Evolutionary conservation across 2,329 filamentous ascomycete genomes (phyloP).

Genomic region (Aspergillus bombycis): DNA sequence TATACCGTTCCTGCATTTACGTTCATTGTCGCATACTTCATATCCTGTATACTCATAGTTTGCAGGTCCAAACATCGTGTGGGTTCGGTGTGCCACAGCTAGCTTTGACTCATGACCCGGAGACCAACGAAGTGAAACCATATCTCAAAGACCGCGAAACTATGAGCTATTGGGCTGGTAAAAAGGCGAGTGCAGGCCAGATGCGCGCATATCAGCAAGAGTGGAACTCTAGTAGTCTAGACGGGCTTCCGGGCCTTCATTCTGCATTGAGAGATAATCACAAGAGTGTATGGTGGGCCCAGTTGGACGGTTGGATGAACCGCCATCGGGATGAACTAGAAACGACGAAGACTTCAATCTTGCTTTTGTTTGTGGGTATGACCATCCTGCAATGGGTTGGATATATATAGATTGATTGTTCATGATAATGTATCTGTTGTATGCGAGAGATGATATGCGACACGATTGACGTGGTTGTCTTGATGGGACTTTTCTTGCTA

Average conservation of each 20-base stretch:
- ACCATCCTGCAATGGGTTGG: constrained; percentile 22
- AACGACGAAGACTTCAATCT: constrained; percentile 21
- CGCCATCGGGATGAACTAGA: constrained; percentile 25
- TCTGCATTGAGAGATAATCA: constrained; percentile 56
- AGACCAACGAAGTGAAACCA: constrained; percentile 24
- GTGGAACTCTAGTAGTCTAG: constrained; percentile 60
- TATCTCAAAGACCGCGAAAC: constrained; percentile 59
- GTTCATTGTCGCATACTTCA: background rate
- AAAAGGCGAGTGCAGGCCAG: constrained; percentile 53
- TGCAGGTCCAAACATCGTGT: constrained; percentile 62
- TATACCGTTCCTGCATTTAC: background rate
- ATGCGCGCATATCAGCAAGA: constrained; percentile 59
- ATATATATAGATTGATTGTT: constrained; percentile 10
- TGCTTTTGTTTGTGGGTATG: constrained; percentile 25
- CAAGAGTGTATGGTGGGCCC: constrained; percentile 51
- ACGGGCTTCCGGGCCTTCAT: constrained; percentile 62
- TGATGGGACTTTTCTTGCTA: too few relatives aligned
- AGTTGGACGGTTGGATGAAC: constrained; percentile 31
- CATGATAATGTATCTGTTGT: background rate
- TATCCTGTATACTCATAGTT: constrained; percentile 37
- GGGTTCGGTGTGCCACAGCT: constrained; percentile 66
- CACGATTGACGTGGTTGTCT: background rate
- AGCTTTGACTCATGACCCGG: constrained; percentile 40
- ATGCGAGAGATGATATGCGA: background rate
- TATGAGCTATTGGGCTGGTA: constrained; percentile 56